Conservation (phyloP, 768 basidiomycete genomes). For the Daedaleopsis nitida region DNA sequence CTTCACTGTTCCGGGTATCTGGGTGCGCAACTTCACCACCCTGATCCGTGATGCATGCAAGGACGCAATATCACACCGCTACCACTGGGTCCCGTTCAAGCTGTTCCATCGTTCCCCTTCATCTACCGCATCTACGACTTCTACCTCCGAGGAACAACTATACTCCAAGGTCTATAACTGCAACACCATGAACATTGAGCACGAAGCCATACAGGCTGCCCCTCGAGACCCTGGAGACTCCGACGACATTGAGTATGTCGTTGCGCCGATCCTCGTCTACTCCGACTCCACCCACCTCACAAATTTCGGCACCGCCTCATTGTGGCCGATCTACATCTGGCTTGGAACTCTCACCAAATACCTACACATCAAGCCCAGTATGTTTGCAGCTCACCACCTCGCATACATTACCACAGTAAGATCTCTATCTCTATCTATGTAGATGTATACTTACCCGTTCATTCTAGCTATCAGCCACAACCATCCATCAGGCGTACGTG, state of each 20-base stretch:
- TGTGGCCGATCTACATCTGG: constrained; percentile 44
- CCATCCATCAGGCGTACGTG: constrained; percentile 30
- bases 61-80: not conserved
- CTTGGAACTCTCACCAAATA: constrained; percentile 48
- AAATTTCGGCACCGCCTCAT: constrained; percentile 27
- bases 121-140: too few relatives aligned
- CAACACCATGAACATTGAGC: constrained; percentile 15
- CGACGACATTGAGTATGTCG: not conserved
- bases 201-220: constrained; percentile 5
- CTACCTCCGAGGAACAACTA: not conserved
- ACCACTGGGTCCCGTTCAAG: not conserved
- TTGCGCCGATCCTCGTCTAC: constrained; percentile 24
- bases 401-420: constrained; percentile 47
- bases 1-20: not conserved
- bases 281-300: constrained; percentile 33
- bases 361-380: constrained; percentile 28
- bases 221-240: constrained; percentile 3
- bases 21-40: not conserved
- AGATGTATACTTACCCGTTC: too few relatives aligned
- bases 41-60: not conserved
- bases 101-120: not conserved
- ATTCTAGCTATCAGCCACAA: constrained; percentile 31
- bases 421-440: too few relatives aligned
- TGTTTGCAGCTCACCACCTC: constrained; percentile 38
- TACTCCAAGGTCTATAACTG: constrained; percentile 17